Percentiles rank a stretch among this genome's conserved stretches.
phyloP scores from a whole-genome alignment of 1,139 yeast genomes.

The Saccharomyces hybrid region DNA sequence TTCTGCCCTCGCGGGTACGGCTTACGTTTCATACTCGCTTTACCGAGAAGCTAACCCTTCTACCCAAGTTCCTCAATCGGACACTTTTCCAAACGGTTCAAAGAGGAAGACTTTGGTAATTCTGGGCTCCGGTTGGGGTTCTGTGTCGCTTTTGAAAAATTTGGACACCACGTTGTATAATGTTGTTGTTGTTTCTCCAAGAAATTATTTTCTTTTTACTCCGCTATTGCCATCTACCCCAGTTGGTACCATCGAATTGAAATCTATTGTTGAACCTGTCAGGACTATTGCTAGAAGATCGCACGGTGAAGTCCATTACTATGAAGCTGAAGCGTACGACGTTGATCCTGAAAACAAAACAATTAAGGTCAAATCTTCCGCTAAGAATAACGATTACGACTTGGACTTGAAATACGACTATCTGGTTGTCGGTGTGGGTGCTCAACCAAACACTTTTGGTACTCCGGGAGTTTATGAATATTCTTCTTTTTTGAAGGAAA shows the following conservation, averaged over 20 bases:
- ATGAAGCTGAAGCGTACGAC: slow-evolving; percentile 86
- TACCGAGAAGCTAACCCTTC: slow-evolving; percentile 58
- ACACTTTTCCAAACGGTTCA: slow-evolving; percentile 57
- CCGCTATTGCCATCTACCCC: slow-evolving; percentile 92
- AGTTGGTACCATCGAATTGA: slow-evolving; percentile 84
- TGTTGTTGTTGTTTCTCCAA: slow-evolving; percentile 84
- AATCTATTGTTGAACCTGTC: slow-evolving; percentile 85
- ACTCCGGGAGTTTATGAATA: slow-evolving; percentile 89
- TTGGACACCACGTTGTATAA: slow-evolving; percentile 82
- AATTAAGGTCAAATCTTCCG: slow-evolving; percentile 45
- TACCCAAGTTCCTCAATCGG: slow-evolving; percentile 50
- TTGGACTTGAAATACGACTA: slow-evolving; percentile 61
- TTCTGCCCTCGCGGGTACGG: slow-evolving; percentile 38
- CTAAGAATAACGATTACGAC: slow-evolving; percentile 34
- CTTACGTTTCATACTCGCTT: slow-evolving; percentile 48
- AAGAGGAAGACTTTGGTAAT: slow-evolving; percentile 83
- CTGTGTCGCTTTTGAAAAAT: slow-evolving; percentile 72
- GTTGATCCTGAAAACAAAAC: slow-evolving; percentile 63
- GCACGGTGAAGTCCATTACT: slow-evolving; percentile 72
- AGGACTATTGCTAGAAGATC: slow-evolving; percentile 65
- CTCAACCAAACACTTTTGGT: slow-evolving; percentile 86
- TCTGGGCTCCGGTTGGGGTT: slow-evolving; percentile 94
- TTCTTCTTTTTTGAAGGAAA: slow-evolving; percentile 80
- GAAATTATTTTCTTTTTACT: slow-evolving; percentile 90
- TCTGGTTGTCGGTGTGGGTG: slow-evolving; percentile 85